These are phyloP conservation scores for Aureobasidium sp. DNA, from an alignment of 2,329 filamentous ascomycete species.

Conservation along the genomic window DNA sequence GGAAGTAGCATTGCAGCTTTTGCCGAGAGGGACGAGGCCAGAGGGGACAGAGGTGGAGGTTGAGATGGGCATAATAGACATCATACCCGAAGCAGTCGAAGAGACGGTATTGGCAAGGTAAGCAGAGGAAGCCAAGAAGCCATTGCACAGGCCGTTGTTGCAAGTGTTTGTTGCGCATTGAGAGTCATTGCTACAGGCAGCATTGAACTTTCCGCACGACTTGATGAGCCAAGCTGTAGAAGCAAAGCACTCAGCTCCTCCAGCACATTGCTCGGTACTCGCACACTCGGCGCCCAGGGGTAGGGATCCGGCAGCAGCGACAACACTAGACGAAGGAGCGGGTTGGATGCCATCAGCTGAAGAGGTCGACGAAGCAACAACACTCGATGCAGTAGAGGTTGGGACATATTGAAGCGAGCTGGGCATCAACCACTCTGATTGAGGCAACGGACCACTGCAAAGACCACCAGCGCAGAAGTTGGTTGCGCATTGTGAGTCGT, in stretches of 20 bases:
- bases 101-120: background rate
- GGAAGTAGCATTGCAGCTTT: conserved; percentile 13
- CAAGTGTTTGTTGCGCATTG: conserved; percentile 22
- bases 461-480: conserved; percentile 20
- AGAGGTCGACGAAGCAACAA: background rate
- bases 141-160: conserved; percentile 19
- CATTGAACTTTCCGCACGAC: conserved; percentile 19
- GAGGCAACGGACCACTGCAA: conserved; percentile 18
- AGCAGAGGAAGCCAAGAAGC: conserved; percentile 14
- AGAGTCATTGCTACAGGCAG: conserved; percentile 15
- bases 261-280: conserved; percentile 15
- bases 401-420: background rate
- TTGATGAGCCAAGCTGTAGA: conserved; percentile 14
- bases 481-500: conserved; percentile 18
- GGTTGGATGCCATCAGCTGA: background rate
- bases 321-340: conserved; percentile 12
- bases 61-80: background rate
- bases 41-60: conserved; percentile 9
- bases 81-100: conserved; percentile 11
- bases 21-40: conserved; percentile 15
- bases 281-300: conserved; percentile 16
- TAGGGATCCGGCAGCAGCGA: conserved; percentile 16
- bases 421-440: background rate
- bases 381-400: background rate
- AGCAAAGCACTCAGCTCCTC: conserved; percentile 17